Conservation (phyloP, 805 yeast genomes). For the Jamesozyma spencerorum region DNA sequence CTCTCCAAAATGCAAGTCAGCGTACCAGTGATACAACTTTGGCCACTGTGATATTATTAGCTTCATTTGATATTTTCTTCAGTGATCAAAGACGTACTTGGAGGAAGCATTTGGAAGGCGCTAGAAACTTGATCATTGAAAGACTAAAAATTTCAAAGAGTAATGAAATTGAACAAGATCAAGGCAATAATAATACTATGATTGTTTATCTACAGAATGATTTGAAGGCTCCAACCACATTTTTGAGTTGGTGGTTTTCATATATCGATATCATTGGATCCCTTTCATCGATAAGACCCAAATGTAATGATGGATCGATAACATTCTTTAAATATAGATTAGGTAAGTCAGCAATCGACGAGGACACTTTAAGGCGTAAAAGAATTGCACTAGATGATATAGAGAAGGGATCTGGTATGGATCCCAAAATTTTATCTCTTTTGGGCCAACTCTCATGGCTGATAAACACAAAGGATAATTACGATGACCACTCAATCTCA, state of each 20-base stretch:
- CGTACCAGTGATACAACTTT: conserved; percentile 59
- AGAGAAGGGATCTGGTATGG: conserved; percentile 60
- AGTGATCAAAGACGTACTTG: conserved; percentile 39
- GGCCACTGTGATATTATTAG: conserved; percentile 49
- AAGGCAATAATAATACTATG: background rate
- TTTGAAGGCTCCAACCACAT: conserved; percentile 32
- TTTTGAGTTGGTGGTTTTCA: conserved; percentile 59
- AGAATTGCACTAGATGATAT: conserved; percentile 34
- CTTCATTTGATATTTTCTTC: conserved; percentile 47
- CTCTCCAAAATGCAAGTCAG: conserved; percentile 41
- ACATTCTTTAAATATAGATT: conserved; percentile 1
- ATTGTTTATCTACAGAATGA: conserved; percentile 8
- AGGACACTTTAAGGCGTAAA: conserved; percentile 6
- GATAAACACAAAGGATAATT: conserved; percentile 26
- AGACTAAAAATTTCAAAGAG: conserved; percentile 7
- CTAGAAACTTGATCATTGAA: conserved; percentile 45
- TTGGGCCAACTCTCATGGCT: conserved; percentile 42
- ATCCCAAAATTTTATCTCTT: conserved; percentile 48
- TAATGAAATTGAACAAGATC: background rate
- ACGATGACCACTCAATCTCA: background rate
- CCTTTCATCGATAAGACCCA: conserved; percentile 41
- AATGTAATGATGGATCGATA: too few relatives aligned
- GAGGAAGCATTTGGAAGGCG: conserved; percentile 60
- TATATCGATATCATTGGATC: conserved; percentile 58
- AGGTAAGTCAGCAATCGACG: background rate